A percentile compares a stretch with the other conserved stretches of the same genome.
These are phyloP conservation scores for Lodderomyces margitis DNA, from an alignment of 1,139 yeast species.

Conservation along the genomic window DNA sequence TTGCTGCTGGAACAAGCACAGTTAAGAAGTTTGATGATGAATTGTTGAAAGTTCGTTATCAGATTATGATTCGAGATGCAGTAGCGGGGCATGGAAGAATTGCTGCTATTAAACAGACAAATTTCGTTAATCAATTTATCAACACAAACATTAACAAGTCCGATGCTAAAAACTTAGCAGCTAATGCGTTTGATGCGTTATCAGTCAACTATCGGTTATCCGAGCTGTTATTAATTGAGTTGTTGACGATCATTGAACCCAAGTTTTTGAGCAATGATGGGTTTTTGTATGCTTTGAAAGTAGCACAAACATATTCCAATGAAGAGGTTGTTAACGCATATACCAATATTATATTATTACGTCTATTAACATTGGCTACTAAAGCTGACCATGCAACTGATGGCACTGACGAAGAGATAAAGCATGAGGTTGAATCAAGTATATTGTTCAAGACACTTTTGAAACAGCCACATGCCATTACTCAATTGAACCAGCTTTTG, in stretches of 20 bases:
- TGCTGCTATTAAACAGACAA: conserved; percentile 35
- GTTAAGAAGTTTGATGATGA: conserved; percentile 13
- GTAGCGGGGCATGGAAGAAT: conserved; percentile 21
- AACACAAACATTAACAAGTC: conserved; percentile 17
- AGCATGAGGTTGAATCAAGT: conserved; percentile 40
- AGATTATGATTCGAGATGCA: conserved; percentile 5
- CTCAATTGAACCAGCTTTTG: conserved; percentile 14
- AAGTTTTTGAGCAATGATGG: conserved; percentile 19
- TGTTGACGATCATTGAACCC: conserved; percentile 53
- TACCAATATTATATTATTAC: conserved; percentile 54
- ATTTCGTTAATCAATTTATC: conserved; percentile 44
- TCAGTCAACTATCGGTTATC: conserved; percentile 39
- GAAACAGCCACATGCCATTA: conserved; percentile 8
- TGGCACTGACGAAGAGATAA: conserved; percentile 47
- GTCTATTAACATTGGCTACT: conserved; percentile 56
- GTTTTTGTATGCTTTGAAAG: conserved; percentile 36
- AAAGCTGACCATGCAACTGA: conserved; percentile 48
- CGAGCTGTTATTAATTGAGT: conserved; percentile 50
- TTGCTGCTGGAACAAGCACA: conserved; percentile 24
- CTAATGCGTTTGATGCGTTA: conserved; percentile 21
- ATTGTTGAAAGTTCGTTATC: conserved; percentile 12
- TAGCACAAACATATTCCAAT: conserved; percentile 30
- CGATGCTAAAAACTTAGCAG: conserved; percentile 8
- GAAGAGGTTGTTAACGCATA: conserved; percentile 23
- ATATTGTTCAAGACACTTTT: conserved; percentile 46